Percentiles rank a stretch among this genome's conserved stretches.
These are phyloP conservation scores for Thraustochytrium striatum DNA, from an alignment of 352 stramenopile genomes.

Conservation along the genomic window DNA sequence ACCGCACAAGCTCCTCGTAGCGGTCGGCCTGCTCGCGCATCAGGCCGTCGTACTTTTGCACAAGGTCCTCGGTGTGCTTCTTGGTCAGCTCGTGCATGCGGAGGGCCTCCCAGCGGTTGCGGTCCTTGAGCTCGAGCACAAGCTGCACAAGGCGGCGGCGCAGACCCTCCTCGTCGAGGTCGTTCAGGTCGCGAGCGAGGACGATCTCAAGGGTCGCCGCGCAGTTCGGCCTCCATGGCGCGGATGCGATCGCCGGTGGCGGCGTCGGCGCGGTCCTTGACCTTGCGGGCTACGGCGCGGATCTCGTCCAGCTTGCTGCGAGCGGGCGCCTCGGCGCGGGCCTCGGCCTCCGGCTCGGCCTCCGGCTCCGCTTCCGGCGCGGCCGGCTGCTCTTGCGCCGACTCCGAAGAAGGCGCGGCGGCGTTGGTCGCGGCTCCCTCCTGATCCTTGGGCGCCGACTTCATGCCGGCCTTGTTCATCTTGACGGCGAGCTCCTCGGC, in stretches of 20 bases:
- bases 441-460: neutral
- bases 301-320: slow-evolving; percentile 34
- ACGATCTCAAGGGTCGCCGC: slow-evolving; percentile 54
- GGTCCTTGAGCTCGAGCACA: slow-evolving; percentile 61
- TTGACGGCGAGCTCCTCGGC: neutral
- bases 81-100: slow-evolving; percentile 62
- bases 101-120: slow-evolving; percentile 65
- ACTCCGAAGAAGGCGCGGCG: neutral
- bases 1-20: slow-evolving; percentile 34
- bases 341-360: neutral
- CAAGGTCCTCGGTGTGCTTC: slow-evolving; percentile 40
- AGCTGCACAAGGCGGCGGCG: slow-evolving; percentile 62
- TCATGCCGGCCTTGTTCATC: neutral
- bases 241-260: slow-evolving; percentile 15
- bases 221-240: slow-evolving; percentile 45
- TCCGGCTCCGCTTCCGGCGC: neutral
- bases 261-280: slow-evolving; percentile 9
- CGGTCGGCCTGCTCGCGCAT: slow-evolving; percentile 29
- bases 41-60: slow-evolving; percentile 42
- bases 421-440: neutral
- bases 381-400: neutral
- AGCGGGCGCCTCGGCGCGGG: neutral
- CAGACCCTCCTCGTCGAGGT: slow-evolving; percentile 55
- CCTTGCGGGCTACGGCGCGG: neutral
- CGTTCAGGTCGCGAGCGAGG: slow-evolving; percentile 59